These are phyloP conservation scores for Cichorium intybus DNA, from an alignment of 140 eudicot species.

Conservation along the genomic window DNA sequence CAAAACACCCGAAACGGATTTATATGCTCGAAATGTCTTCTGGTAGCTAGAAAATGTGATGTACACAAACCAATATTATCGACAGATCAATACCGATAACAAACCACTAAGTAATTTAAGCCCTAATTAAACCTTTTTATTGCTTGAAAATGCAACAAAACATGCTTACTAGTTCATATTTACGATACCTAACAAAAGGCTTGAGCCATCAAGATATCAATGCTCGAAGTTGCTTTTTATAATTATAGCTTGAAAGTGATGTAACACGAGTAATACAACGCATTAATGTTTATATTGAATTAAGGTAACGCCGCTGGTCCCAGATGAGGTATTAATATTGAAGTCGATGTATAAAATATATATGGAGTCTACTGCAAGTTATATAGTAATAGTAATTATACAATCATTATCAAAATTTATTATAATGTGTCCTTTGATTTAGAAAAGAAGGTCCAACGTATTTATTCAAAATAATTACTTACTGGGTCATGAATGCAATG, in stretches of 20 bases:
- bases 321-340: conserved; percentile 2
- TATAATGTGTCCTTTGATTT: conserved; percentile 8
- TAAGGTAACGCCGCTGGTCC: background rate
- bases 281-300: conserved; percentile 6
- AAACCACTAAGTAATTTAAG: background rate
- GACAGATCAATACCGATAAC: too few species aligned
- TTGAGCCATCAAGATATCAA: background rate
- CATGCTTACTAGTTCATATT: background rate
- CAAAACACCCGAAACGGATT: too few species aligned
- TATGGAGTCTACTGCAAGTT: background rate
- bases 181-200: background rate
- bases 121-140: too few species aligned
- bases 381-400: background rate
- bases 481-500: conserved; percentile 4
- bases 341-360: background rate
- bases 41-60: too few species aligned
- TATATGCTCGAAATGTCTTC: too few species aligned
- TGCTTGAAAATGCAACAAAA: too few species aligned
- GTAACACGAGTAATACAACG: background rate
- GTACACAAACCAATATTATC: too few species aligned
- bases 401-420: conserved; percentile 9
- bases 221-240: background rate
- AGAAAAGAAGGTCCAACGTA: background rate
- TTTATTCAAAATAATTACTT: conserved; percentile 6
- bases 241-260: background rate